A percentile compares a stretch with the other conserved stretches of the same genome.
Evolutionary conservation across 441 rosid genomes (phyloP).

Genomic region (Hura crepitans): DNA sequence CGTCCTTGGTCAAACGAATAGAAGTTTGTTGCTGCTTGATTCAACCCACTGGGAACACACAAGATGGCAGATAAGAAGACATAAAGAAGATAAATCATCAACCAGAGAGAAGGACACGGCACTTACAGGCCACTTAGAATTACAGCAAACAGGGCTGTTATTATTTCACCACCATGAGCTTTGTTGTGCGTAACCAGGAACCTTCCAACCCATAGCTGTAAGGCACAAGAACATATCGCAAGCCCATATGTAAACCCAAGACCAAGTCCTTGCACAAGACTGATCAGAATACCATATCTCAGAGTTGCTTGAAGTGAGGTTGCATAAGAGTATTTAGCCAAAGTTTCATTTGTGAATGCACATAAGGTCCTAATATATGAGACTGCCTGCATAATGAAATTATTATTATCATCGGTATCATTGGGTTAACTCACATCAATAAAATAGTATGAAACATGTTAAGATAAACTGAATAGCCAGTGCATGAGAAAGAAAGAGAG

Average conservation of each 20-base stretch:
- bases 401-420: conserved; percentile 6
- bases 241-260: conserved; percentile 99
- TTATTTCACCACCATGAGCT: conserved; percentile 92
- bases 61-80: conserved; percentile 25
- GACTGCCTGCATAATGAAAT: conserved; percentile 64
- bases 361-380: conserved; percentile 82
- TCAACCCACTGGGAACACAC: conserved; percentile 64
- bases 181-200: conserved; percentile 54
- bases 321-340: conserved; percentile 97
- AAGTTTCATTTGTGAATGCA: conserved; percentile 97
- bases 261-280: conserved; percentile 99
- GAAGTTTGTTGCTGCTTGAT: conserved; percentile 98
- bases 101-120: conserved; percentile 27
- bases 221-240: conserved; percentile 96
- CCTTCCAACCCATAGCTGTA: conserved; percentile 97
- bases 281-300: conserved; percentile 90
- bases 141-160: conserved; percentile 89
- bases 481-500: neutral
- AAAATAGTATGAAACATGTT: neutral
- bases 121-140: conserved; percentile 99
- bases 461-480: neutral
- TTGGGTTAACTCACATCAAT: neutral
- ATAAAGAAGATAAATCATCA: conserved; percentile 19
- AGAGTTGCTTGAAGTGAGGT: conserved; percentile 96
- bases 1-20: conserved; percentile 98